Evolutionary conservation across 2,329 filamentous ascomycete genomes (phyloP), one percentile per base, ranked within the genome.

Genomic region (Thielaviopsis populi): DNA sequence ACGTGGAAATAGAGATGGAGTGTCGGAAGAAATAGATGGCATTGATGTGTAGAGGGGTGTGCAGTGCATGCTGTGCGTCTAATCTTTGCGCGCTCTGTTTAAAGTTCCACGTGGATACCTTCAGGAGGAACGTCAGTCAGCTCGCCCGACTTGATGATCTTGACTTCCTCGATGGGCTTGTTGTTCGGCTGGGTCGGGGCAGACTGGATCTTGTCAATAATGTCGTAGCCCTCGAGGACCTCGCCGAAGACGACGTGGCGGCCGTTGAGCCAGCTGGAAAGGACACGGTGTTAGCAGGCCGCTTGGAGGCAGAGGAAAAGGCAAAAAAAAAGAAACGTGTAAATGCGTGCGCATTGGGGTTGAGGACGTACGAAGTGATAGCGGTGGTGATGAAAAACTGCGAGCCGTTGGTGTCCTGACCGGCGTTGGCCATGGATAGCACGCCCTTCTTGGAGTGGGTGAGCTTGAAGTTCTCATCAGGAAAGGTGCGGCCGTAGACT

Each of bases 391-490:
- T 91, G 81, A 94, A 94, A 80, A 94, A 94, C 74, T 94, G 89
- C 66, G 86, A 90, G 73, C 89, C 88, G 73, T 91, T 91, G 79
- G 89, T 94, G 76, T 94, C 88, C 75, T 84, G 83, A 75, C 88
- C 88, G 67, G 87, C 83, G 77, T 91, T 91, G 75, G 87, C 89
- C 89, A 90, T 94, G 76, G 87, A 90, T 69, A 94, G 79, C 61
- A 89, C 78, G 71, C 89, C 89, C 76, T 85, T 86, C 83, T 90
- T 91, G 79, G 81, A 83, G 84, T 95, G 89, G 82, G 91, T 91
- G 73, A 92, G 82, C 85, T 94, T 92, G 83, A 95, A 94, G 86
- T 92, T 94, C 85, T 95, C 89, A 71, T 95, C 89, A 68, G 83
- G 76, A 78, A 94, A 94, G 77, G 88, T 89, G 70, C 83, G 80